These are phyloP conservation scores for Aspergillus japonicus DNA, from an alignment of 2,329 filamentous ascomycete genomes.

Conservation along the genomic window DNA sequence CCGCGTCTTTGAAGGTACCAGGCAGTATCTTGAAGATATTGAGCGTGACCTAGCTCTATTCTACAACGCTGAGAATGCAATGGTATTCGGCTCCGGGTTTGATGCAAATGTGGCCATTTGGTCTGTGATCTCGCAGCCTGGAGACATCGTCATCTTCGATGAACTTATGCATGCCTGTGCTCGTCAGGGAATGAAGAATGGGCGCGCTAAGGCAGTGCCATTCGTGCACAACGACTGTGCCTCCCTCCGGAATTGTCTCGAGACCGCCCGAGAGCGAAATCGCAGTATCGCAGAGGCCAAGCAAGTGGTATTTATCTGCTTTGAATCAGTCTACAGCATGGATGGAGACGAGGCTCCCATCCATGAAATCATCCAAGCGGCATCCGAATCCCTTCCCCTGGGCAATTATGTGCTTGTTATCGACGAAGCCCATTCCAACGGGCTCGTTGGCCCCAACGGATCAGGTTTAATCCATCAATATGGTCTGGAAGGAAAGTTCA, in stretches of 20 bases:
- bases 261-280: not conserved
- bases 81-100: constrained; percentile 58
- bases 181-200: constrained; percentile 65
- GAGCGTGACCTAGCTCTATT: constrained; percentile 54
- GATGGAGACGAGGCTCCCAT: constrained; percentile 44
- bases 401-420: constrained; percentile 26
- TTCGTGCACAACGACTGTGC: constrained; percentile 14
- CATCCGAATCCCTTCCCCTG: constrained; percentile 14
- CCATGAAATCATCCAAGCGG: constrained; percentile 15
- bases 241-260: constrained; percentile 1
- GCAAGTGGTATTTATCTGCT: constrained; percentile 38
- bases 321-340: constrained; percentile 51
- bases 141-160: constrained; percentile 62
- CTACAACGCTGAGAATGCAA: constrained; percentile 50
- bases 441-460: constrained; percentile 17
- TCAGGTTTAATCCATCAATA: constrained; percentile 21
- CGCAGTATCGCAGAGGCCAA: constrained; percentile 7
- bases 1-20: constrained; percentile 14
- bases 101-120: constrained; percentile 59
- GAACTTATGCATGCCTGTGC: constrained; percentile 68
- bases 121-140: constrained; percentile 50
- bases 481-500: constrained; percentile 30
- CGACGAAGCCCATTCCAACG: constrained; percentile 21
- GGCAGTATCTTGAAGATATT: constrained; percentile 28
- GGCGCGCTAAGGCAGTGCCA: constrained; percentile 46